Percentiles rank a stretch among this genome's conserved stretches.
Conservation (phyloP, 1,284 basidiomycete genomes). For the Pyrrhoderma noxium region DNA sequence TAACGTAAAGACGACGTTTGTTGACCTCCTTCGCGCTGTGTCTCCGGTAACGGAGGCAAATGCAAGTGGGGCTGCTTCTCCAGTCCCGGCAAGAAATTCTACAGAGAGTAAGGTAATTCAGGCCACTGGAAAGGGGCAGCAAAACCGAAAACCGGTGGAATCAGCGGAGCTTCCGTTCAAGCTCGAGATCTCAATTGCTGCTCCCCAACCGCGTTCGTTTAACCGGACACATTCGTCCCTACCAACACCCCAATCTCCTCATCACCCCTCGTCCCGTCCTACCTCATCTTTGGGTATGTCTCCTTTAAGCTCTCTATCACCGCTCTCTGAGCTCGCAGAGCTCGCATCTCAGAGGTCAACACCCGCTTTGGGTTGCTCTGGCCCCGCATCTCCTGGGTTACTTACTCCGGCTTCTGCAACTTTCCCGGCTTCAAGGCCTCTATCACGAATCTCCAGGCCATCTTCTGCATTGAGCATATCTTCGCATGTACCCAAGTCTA, state of each 20-base stretch:
- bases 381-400: not conserved
- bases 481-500: not conserved
- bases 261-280: slow-evolving; percentile 3
- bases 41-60: slow-evolving; percentile 4
- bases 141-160: not conserved
- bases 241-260: not conserved
- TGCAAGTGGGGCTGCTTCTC: not conserved
- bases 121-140: not conserved
- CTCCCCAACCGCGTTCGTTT: slow-evolving; percentile 9
- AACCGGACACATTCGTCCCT: slow-evolving; percentile 1
- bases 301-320: not conserved
- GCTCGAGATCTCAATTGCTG: slow-evolving; percentile 10
- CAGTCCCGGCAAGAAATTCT: not conserved
- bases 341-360: slow-evolving; percentile 7
- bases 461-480: slow-evolving; percentile 7
- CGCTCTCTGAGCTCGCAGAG: slow-evolving; percentile 12
- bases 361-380: slow-evolving; percentile 3
- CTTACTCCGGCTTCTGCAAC: slow-evolving; percentile 2
- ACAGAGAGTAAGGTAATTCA: not conserved
- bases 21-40: slow-evolving; percentile 6
- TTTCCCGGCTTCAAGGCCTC: not conserved
- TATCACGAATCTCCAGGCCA: slow-evolving; percentile 5
- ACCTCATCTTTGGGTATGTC: slow-evolving; percentile 3
- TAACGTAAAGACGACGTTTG: slow-evolving; percentile 1
- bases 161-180: slow-evolving; percentile 7